Conservation (phyloP, 139 green algal genomes). For the Haematococcus lacustris region DNA sequence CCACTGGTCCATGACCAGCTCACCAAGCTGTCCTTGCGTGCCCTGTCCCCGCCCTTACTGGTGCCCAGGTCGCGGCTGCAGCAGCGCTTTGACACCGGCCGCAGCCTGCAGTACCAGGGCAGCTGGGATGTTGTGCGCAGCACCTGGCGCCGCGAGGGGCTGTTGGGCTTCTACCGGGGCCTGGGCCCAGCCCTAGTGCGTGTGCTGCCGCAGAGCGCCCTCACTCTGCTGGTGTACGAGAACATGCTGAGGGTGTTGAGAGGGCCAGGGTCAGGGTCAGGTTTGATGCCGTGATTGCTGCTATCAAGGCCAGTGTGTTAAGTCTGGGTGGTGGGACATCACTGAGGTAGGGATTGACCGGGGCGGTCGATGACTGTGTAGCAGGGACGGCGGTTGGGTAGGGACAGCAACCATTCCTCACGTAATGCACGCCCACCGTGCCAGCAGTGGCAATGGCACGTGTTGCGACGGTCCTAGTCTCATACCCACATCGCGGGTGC, state of each 20-base stretch:
- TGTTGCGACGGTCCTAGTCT: too few species aligned
- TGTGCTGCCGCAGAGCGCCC: constrained; percentile 77
- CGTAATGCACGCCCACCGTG: too few species aligned
- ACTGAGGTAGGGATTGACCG: too few species aligned
- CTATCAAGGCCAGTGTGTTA: too few species aligned
- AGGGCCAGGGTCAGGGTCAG: too few species aligned
- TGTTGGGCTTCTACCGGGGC: constrained; percentile 84
- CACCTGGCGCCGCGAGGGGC: constrained; percentile 62
- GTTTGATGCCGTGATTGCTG: too few species aligned
- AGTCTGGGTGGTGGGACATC: too few species aligned
- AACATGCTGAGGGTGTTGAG: constrained; percentile 40
- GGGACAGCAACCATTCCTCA: too few species aligned
- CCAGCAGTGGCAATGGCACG: too few species aligned
- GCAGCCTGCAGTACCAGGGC: constrained; percentile 42
- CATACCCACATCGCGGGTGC: too few species aligned
- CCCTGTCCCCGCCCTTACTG: neutral
- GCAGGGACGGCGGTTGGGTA: too few species aligned
- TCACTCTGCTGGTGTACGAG: constrained; percentile 95
- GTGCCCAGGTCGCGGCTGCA: constrained; percentile 73
- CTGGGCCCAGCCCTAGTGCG: constrained; percentile 73
- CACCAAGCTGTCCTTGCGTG: neutral
- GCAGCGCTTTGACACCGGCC: constrained; percentile 64
- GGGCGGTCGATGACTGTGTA: too few species aligned
- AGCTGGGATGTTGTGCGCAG: constrained; percentile 29
- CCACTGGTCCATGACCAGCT: neutral